Conservation (phyloP, 179 eudicot genomes). For the Amaranthus tricolor region DNA sequence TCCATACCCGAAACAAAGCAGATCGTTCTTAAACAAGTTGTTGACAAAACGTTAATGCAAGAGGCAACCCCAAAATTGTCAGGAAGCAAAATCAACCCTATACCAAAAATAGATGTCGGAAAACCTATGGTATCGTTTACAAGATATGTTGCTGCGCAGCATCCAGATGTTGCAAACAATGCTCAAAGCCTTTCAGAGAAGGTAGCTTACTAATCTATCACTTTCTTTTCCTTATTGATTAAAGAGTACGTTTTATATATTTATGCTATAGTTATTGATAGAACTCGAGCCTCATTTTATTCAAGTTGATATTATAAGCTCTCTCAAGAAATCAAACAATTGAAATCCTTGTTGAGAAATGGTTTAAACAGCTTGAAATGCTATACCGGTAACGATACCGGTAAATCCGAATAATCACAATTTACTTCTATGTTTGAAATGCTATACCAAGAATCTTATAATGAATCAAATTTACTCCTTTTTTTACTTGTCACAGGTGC, state of each 20-base stretch:
- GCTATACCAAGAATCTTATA: no score
- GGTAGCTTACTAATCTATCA: background rate
- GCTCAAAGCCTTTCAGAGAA: conserved; percentile 5
- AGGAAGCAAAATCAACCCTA: conserved; percentile 18
- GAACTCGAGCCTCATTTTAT: background rate
- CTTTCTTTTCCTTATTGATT: background rate
- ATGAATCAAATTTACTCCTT: background rate
- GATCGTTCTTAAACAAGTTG: conserved; percentile 25
- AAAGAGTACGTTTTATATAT: background rate
- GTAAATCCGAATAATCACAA: conserved; percentile 3
- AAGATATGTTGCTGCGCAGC: conserved; percentile 11
- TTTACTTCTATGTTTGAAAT: background rate
- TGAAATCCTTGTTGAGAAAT: no score
- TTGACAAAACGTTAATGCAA: conserved; percentile 18
- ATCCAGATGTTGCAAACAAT: conserved; percentile 9
- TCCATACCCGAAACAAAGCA: conserved; percentile 18
- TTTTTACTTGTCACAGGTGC: conserved; percentile 25
- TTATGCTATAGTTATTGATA: background rate
- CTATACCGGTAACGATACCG: no score
- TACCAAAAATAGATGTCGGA: conserved; percentile 4
- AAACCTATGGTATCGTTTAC: conserved; percentile 5
- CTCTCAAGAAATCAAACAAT: background rate
- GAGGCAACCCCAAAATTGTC: conserved; percentile 21
- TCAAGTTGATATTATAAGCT: background rate
- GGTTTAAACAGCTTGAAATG: no score